Conservation (phyloP, 2,329 filamentous ascomycete species). For the Botrytis galanthina region DNA sequence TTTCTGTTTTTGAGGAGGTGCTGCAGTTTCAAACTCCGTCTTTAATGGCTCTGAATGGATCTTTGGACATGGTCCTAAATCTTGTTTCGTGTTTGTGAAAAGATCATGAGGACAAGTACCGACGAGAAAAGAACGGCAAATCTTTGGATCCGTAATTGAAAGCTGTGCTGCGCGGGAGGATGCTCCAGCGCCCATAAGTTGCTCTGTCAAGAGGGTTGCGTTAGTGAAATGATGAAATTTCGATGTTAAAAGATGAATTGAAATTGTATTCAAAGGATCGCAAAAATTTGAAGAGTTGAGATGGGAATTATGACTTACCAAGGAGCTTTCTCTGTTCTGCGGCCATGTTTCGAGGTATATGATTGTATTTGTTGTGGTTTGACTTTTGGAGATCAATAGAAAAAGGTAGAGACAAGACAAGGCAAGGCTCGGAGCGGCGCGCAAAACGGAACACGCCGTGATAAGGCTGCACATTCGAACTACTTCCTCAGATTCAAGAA, state of each 20-base stretch:
- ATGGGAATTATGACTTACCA: constrained; percentile 45
- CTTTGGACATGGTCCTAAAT: constrained; percentile 84
- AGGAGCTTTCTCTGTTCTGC: constrained; percentile 98
- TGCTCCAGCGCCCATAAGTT: constrained; percentile 80
- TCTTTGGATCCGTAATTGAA: constrained; percentile 85
- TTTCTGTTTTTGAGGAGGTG: constrained; percentile 60
- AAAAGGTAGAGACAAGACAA: constrained; percentile 2
- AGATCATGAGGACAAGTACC: constrained; percentile 97
- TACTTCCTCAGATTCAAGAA: not conserved
- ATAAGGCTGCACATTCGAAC: not conserved
- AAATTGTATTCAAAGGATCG: not conserved
- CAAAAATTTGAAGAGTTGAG: not conserved
- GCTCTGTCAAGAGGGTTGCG: constrained; percentile 56
- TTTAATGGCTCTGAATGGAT: constrained; percentile 87
- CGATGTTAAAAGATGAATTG: not conserved
- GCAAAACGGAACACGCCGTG: not conserved
- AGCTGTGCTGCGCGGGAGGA: constrained; percentile 75
- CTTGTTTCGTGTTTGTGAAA: constrained; percentile 99
- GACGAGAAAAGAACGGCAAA: constrained; percentile 90
- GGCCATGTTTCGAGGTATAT: constrained; percentile 60
- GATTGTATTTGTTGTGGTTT: not conserved
- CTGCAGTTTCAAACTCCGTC: constrained; percentile 77
- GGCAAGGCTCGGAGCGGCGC: constrained; percentile 8
- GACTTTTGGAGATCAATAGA: not conserved
- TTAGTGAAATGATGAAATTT: not conserved